These are phyloP conservation scores for Penicillium silybi DNA, from an alignment of 495 filamentous ascomycete species.

Conservation along the genomic window DNA sequence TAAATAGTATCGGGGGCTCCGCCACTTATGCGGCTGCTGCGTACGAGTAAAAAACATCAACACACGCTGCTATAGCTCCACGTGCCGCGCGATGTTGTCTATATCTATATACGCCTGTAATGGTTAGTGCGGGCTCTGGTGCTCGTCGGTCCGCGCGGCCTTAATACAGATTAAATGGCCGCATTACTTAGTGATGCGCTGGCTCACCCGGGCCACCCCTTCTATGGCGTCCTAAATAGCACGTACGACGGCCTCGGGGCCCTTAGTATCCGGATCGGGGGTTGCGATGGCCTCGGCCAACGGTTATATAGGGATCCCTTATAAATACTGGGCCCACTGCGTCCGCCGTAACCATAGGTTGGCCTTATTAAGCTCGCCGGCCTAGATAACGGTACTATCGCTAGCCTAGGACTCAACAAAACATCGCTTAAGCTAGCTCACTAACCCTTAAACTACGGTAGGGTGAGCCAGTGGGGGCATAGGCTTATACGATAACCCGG, in stretches of 20 bases:
- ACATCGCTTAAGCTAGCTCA: no score
- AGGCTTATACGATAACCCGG: no score
- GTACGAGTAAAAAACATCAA: constrained; percentile 11
- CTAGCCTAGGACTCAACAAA: no score
- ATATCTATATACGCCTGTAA: constrained; percentile 9
- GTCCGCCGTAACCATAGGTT: no score
- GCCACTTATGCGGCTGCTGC: no score
- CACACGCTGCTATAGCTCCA: constrained; percentile 13
- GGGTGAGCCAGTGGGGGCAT: no score
- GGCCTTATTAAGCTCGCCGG: not conserved
- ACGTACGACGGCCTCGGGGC: no score
- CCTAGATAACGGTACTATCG: not conserved
- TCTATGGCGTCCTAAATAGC: constrained; percentile 1
- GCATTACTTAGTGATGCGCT: constrained; percentile 6
- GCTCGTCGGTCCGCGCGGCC: not conserved
- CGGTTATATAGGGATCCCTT: not conserved
- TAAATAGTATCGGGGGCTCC: no score
- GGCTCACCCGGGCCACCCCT: constrained; percentile 1
- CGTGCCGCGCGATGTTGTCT: constrained; percentile 2
- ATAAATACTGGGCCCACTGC: no score
- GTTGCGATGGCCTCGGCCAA: not conserved
- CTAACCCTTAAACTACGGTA: no score
- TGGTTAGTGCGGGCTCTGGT: constrained; percentile 1
- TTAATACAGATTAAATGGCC: no score
- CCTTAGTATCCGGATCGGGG: not conserved